Conservation (phyloP, 108 stramenopile genomes). For the Conticribra guillardii region DNA sequence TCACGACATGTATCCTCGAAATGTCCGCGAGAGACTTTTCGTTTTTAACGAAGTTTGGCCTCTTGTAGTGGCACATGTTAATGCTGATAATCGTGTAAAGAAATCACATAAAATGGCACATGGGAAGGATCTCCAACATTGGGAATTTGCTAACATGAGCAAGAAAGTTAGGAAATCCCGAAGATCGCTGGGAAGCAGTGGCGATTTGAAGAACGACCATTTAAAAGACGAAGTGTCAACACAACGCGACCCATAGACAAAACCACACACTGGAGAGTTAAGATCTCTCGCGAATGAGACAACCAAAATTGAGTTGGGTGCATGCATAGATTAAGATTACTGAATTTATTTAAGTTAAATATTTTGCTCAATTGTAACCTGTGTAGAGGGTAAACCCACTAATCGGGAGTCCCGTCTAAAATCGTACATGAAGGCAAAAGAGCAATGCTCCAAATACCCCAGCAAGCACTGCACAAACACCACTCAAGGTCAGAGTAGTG, state of each 20-base stretch:
- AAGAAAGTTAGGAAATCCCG: conserved; percentile 34
- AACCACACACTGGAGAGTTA: too few relatives aligned
- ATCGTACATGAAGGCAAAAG: too few relatives aligned
- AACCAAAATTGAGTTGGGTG: too few relatives aligned
- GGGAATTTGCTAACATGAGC: conserved; percentile 32
- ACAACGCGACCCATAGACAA: neutral
- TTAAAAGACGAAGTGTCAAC: neutral
- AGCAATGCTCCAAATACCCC: too few relatives aligned
- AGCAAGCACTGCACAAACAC: too few relatives aligned
- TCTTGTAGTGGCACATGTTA: conserved; percentile 30
- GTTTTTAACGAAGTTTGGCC: conserved; percentile 45
- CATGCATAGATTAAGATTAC: too few relatives aligned
- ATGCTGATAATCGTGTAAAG: conserved; percentile 44
- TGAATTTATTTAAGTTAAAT: too few relatives aligned
- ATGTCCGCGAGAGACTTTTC: conserved; percentile 26
- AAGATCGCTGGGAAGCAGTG: conserved; percentile 23
- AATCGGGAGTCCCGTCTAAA: too few relatives aligned
- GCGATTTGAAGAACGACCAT: neutral
- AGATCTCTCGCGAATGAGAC: too few relatives aligned
- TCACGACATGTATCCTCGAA: conserved; percentile 37
- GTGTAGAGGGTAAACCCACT: too few relatives aligned
- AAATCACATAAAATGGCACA: conserved; percentile 33
- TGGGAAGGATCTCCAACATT: conserved; percentile 46
- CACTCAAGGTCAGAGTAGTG: too few relatives aligned
- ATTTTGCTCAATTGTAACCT: too few relatives aligned